Conservation (phyloP, 371 early-diverging fungal species). For the Mortierella polycephala region DNA sequence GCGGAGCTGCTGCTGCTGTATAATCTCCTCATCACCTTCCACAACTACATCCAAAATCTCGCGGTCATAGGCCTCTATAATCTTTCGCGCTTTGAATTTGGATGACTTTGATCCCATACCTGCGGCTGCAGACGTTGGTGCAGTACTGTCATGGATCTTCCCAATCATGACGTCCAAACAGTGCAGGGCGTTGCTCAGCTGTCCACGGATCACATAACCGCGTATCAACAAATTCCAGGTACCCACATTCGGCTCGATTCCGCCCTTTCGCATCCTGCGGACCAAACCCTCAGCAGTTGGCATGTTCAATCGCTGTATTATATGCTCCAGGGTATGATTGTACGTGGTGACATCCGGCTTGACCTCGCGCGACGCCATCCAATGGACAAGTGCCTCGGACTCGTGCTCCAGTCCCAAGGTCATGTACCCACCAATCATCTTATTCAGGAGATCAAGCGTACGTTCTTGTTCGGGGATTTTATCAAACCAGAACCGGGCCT, state of each 20-base stretch:
- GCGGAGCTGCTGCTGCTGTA: not conserved
- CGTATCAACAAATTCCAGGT: constrained; percentile 48
- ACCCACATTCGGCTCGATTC: constrained; percentile 19
- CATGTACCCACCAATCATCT: constrained; percentile 44
- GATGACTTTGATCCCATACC: not conserved
- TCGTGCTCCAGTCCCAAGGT: constrained; percentile 38
- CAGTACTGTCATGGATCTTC: not conserved
- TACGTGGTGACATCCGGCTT: constrained; percentile 36
- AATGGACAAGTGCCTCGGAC: constrained; percentile 32
- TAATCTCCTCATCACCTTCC: not conserved
- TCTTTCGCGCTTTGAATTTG: constrained; percentile 25
- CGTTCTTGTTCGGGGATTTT: constrained; percentile 9
- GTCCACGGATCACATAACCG: constrained; percentile 39
- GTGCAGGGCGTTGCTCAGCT: constrained; percentile 17
- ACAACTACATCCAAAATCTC: constrained; percentile 32
- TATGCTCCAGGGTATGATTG: constrained; percentile 41
- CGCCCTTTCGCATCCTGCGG: constrained; percentile 25
- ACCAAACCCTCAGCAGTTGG: constrained; percentile 29
- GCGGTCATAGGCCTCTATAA: constrained; percentile 29
- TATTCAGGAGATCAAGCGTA: constrained; percentile 26
- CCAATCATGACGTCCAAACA: constrained; percentile 43
- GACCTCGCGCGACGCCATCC: constrained; percentile 37
- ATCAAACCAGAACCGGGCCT: constrained; percentile 43
- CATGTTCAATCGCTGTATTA: constrained; percentile 24
- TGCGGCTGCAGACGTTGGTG: not conserved